These are phyloP conservation scores for Solanum paucissectum DNA, from an alignment of 257 asterid species.

Conservation along the genomic window DNA sequence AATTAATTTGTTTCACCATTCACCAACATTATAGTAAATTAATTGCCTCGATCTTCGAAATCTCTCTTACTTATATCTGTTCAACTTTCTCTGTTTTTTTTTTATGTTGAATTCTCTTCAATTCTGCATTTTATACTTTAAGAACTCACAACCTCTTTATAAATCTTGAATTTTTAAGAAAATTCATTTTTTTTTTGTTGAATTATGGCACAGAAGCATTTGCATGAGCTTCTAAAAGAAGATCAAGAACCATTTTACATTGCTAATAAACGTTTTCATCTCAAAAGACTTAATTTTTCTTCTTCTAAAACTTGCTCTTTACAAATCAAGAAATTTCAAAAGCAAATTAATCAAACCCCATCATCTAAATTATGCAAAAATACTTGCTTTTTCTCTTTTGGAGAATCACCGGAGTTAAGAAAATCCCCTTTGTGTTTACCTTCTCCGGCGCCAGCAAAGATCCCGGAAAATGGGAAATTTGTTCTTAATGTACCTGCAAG, in stretches of 20 bases:
- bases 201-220: slow-evolving; percentile 31
- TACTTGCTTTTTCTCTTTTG: slow-evolving; percentile 52
- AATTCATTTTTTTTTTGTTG: background rate
- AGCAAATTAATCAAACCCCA: slow-evolving; percentile 9
- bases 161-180: background rate
- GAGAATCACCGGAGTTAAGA: slow-evolving; percentile 42
- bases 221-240: slow-evolving; percentile 57
- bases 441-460: slow-evolving; percentile 24
- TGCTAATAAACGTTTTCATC: slow-evolving; percentile 30
- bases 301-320: background rate
- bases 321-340: slow-evolving; percentile 23
- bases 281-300: slow-evolving; percentile 6
- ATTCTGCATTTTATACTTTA: slow-evolving; percentile 5
- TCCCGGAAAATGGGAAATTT: slow-evolving; percentile 22
- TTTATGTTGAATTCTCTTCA: slow-evolving; percentile 29
- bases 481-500: slow-evolving; percentile 53
- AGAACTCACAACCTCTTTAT: background rate
- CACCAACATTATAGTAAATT: slow-evolving; percentile 12
- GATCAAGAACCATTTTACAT: slow-evolving; percentile 84
- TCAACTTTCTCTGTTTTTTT: background rate
- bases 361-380: slow-evolving; percentile 27
- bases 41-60: slow-evolving; percentile 32
- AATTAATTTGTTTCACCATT: slow-evolving; percentile 4
- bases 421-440: slow-evolving; percentile 45
- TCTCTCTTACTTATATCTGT: slow-evolving; percentile 6